Evolutionary conservation across 768 basidiomycete species (phyloP).

Genomic region (Amanita muscaria): DNA sequence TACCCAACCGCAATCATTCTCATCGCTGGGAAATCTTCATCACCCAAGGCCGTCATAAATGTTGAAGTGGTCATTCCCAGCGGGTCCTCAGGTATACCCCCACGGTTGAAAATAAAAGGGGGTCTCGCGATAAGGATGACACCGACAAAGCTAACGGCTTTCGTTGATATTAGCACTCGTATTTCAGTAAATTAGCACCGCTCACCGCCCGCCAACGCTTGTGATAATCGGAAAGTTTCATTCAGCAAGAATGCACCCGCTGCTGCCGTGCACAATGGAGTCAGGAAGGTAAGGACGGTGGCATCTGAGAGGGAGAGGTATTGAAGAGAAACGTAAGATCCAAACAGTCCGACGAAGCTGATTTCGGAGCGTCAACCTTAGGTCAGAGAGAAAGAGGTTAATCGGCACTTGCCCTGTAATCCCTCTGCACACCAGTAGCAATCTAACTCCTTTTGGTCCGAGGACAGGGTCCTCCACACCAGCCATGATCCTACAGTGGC

Average conservation of each 20-base stretch:
- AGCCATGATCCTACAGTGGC: conserved; percentile 28
- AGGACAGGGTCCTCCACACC: conserved; percentile 44
- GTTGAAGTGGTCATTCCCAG: conserved; percentile 8
- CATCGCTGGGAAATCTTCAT: conserved; percentile 25
- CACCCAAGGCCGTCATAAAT: conserved; percentile 5
- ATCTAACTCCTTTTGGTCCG: conserved; percentile 62
- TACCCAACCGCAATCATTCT: conserved; percentile 56
- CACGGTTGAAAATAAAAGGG: conserved; percentile 54
- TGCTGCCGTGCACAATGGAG: conserved; percentile 56
- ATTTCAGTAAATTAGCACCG: neutral
- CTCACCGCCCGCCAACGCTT: conserved; percentile 43
- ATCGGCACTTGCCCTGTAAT: conserved; percentile 44
- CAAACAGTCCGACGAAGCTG: conserved; percentile 67
- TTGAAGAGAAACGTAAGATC: conserved; percentile 62
- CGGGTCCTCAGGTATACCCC: conserved; percentile 11
- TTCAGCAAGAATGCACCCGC: conserved; percentile 53
- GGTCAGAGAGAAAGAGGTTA: neutral
- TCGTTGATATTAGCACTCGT: neutral
- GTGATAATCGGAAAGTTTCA: conserved; percentile 46
- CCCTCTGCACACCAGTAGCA: conserved; percentile 48
- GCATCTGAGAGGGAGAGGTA: conserved; percentile 76
- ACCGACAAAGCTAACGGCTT: conserved; percentile 53
- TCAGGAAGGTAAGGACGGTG: conserved; percentile 66
- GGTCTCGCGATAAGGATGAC: conserved; percentile 81
- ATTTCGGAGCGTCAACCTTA: neutral